Percentiles rank a stretch among this genome's conserved stretches.
Conservation (phyloP, 257 asterid genomes). For the Scutellaria minor region DNA sequence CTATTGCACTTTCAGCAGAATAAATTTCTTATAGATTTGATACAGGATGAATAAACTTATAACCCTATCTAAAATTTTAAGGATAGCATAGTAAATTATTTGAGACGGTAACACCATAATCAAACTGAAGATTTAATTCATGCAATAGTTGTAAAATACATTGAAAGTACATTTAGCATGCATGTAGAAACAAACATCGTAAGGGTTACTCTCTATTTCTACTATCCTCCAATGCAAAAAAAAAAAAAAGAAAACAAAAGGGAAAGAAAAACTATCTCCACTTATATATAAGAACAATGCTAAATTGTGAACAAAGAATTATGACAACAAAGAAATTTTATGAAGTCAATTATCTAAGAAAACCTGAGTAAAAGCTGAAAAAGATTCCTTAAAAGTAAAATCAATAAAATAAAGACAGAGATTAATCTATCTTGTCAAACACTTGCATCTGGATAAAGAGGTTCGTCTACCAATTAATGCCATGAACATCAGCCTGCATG, state of each 20-base stretch:
- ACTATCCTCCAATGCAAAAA: background rate
- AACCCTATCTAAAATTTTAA: background rate
- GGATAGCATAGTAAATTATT: background rate
- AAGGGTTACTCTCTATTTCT: background rate
- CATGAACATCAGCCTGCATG: slow-evolving; percentile 27
- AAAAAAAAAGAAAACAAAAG: background rate
- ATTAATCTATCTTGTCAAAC: background rate
- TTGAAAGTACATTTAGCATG: too few species aligned
- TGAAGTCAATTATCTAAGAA: slow-evolving; percentile 15
- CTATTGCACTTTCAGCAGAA: background rate
- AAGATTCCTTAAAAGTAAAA: slow-evolving; percentile 3
- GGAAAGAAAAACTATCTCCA: background rate
- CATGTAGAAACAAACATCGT: background rate
- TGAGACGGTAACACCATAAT: background rate
- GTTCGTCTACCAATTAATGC: background rate
- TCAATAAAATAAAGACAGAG: background rate
- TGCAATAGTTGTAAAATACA: background rate
- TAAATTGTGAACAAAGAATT: slow-evolving; percentile 9
- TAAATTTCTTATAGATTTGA: background rate
- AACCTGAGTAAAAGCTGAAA: background rate
- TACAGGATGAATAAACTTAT: background rate
- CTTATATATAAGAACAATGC: background rate
- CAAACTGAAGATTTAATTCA: background rate
- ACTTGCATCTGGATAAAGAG: background rate
- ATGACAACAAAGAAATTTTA: background rate